Evolutionary conservation across 371 early-diverging fungal genomes (phyloP).

Genomic region (Mucor irregularis): DNA sequence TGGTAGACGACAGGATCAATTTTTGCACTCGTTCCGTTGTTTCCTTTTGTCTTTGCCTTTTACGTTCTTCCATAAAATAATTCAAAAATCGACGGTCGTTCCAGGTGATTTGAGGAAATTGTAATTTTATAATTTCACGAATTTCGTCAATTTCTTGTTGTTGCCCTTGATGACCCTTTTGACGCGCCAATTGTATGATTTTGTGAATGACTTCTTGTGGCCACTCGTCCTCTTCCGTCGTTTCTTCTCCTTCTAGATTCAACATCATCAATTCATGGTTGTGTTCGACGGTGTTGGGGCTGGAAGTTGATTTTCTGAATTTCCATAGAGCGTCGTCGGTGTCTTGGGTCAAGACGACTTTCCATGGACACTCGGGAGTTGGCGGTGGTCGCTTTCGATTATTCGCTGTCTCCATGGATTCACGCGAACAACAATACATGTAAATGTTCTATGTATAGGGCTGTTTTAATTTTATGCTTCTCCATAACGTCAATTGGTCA

Average conservation of each 20-base stretch:
- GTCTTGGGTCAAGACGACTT: constrained; percentile 52
- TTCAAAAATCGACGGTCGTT: constrained; percentile 64
- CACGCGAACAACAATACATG: constrained; percentile 60
- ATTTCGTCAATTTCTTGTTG: constrained; percentile 47
- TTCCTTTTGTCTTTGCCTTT: constrained; percentile 46
- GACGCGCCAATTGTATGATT: constrained; percentile 42
- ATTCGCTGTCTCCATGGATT: no score
- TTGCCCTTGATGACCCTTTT: constrained; percentile 14
- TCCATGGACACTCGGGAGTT: constrained; percentile 58
- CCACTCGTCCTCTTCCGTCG: constrained; percentile 42
- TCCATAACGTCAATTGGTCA: not conserved
- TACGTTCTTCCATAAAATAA: constrained; percentile 55
- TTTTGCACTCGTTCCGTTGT: constrained; percentile 49
- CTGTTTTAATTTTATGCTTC: not conserved
- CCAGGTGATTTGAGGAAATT: constrained; percentile 61
- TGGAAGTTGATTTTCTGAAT: constrained; percentile 56
- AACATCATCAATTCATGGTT: constrained; percentile 60
- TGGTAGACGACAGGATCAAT: constrained; percentile 37
- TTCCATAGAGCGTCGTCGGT: constrained; percentile 45
- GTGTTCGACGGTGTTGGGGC: constrained; percentile 57
- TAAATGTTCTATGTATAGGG: constrained; percentile 45
- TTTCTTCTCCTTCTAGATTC: no score
- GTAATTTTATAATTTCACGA: constrained; percentile 46
- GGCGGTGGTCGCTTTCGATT: constrained; percentile 51
- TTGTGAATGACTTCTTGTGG: constrained; percentile 42